phyloP scores from a whole-genome alignment of 2,329 filamentous ascomycete species.

The Ceratocystis papillata region DNA sequence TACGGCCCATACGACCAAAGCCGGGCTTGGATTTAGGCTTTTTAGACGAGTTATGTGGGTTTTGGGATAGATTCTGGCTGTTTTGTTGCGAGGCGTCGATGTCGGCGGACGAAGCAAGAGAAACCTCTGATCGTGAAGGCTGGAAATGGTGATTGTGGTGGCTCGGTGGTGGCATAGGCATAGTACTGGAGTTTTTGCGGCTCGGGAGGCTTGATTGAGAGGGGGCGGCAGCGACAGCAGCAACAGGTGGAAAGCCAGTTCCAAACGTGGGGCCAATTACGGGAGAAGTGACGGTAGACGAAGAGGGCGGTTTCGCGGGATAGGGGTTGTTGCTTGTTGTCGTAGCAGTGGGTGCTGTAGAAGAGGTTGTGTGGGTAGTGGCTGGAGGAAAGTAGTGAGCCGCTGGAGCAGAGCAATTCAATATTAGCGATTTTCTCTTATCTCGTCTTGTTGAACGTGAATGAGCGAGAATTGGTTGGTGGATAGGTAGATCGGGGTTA shows the following conservation, averaged over 20 bases:
- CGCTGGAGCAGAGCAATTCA: constrained; percentile 25
- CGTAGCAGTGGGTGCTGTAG: constrained; percentile 7
- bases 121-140: constrained; percentile 43
- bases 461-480: background rate
- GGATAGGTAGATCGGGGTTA: no score
- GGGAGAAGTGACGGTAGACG: constrained; percentile 6
- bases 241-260: constrained; percentile 9
- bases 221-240: constrained; percentile 5
- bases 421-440: constrained; percentile 25
- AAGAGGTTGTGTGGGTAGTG: constrained; percentile 26
- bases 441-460: background rate
- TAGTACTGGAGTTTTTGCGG: constrained; percentile 15
- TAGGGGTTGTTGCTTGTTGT: background rate
- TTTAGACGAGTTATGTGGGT: constrained; percentile 29
- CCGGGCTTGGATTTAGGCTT: constrained; percentile 43
- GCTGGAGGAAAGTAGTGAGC: constrained; percentile 29
- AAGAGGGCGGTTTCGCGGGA: constrained; percentile 6
- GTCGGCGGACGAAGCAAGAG: constrained; percentile 41
- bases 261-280: background rate
- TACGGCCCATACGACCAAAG: constrained; percentile 44
- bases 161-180: constrained; percentile 26
- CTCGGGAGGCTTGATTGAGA: constrained; percentile 26
- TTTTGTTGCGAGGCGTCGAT: constrained; percentile 32
- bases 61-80: background rate
- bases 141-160: constrained; percentile 34